Percentiles rank a stretch among this genome's conserved stretches.
Conservation (phyloP, 2,329 filamentous ascomycete species). For the Coleophoma cylindrospora region DNA sequence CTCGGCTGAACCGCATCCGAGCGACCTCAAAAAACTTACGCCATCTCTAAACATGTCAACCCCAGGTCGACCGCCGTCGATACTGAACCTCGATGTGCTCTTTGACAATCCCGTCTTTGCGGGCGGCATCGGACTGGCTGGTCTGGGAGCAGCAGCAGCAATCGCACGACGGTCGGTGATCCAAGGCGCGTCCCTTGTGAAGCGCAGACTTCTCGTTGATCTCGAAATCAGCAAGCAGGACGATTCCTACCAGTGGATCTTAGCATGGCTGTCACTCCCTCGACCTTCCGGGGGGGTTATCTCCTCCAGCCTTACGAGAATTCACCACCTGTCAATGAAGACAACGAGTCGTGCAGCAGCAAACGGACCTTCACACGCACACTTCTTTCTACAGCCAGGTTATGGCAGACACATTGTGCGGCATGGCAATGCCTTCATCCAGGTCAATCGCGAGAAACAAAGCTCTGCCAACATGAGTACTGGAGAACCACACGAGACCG, state of each 20-base stretch:
- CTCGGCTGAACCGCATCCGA: too few relatives aligned
- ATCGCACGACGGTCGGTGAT: conserved; percentile 75
- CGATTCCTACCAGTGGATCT: conserved; percentile 87
- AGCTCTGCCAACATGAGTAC: conserved; percentile 74
- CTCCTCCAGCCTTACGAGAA: conserved; percentile 50
- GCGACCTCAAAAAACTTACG: too few relatives aligned
- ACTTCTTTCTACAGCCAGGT: conserved; percentile 85
- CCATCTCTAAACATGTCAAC: neutral
- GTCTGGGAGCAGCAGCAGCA: conserved; percentile 75
- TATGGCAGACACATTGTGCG: conserved; percentile 86
- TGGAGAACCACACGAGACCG: conserved; percentile 88
- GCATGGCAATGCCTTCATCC: conserved; percentile 81
- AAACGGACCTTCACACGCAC: conserved; percentile 64
- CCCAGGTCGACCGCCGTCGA: conserved; percentile 8
- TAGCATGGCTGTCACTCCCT: conserved; percentile 89
- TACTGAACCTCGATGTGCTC: conserved; percentile 49
- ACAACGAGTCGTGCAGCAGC: conserved; percentile 58
- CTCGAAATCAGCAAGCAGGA: conserved; percentile 95
- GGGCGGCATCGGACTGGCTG: conserved; percentile 84
- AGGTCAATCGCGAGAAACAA: conserved; percentile 82
- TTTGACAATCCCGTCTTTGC: conserved; percentile 61
- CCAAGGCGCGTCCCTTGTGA: conserved; percentile 66
- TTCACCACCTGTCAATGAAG: conserved; percentile 54
- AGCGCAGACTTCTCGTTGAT: conserved; percentile 84
- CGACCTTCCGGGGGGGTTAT: conserved; percentile 47